Conservation (phyloP, 2,329 filamentous ascomycete species). For the Lachnellula suecica region DNA sequence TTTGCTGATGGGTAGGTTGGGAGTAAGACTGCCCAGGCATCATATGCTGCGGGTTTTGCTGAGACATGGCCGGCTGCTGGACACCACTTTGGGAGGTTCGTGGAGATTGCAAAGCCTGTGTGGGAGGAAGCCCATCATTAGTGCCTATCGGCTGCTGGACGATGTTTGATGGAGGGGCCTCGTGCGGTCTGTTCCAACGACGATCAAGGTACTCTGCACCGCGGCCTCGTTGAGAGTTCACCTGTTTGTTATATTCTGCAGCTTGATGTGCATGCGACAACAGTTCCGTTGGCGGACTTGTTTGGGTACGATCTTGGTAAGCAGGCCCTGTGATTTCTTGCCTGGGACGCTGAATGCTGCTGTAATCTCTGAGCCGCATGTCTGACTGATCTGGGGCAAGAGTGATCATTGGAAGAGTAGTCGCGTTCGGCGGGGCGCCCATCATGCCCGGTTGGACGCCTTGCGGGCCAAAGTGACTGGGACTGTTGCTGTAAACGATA, state of each 20-base stretch:
- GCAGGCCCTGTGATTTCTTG: conserved; percentile 86
- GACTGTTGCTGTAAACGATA: conserved; percentile 81
- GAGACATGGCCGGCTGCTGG: conserved; percentile 50
- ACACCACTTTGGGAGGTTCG: conserved; percentile 54
- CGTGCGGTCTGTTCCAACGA: conserved; percentile 81
- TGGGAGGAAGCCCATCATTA: conserved; percentile 47
- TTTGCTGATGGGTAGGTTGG: conserved; percentile 70
- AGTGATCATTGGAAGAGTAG: conserved; percentile 82
- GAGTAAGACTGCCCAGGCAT: conserved; percentile 60
- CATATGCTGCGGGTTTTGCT: conserved; percentile 41
- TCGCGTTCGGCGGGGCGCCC: conserved; percentile 62
- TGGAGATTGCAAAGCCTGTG: conserved; percentile 57
- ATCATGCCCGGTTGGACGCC: conserved; percentile 73
- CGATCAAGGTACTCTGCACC: conserved; percentile 78
- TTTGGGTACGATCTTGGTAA: conserved; percentile 83
- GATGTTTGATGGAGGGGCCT: conserved; percentile 60
- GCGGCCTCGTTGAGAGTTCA: conserved; percentile 77
- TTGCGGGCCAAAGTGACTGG: conserved; percentile 64
- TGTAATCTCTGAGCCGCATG: conserved; percentile 76
- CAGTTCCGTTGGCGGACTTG: conserved; percentile 75
- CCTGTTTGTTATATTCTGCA: conserved; percentile 83
- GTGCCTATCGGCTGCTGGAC: conserved; percentile 35
- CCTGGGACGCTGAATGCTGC: conserved; percentile 77
- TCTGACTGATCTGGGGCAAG: conserved; percentile 76
- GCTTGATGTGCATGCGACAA: conserved; percentile 84